Percentiles rank a stretch among this genome's conserved stretches.
Conservation (phyloP, 306 rosid genomes). For the Casuarina equisetifolia region DNA sequence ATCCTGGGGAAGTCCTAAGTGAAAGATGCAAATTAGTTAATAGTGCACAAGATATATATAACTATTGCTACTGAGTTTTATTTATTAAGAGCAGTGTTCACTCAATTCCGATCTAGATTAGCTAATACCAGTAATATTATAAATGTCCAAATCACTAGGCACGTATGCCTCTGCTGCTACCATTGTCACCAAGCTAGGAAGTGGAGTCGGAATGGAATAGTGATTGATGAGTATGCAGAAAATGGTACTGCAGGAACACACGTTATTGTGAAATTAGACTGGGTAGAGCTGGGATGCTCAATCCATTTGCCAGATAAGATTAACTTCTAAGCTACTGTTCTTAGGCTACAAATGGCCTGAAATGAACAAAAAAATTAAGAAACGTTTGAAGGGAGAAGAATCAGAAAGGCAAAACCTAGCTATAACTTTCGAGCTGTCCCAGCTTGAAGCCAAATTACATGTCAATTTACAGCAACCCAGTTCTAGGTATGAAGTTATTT, state of each 20-base stretch:
- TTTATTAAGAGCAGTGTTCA: no score
- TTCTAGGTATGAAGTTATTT: background rate
- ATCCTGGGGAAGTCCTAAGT: no score
- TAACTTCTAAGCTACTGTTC: background rate
- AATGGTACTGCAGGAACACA: background rate
- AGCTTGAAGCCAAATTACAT: background rate
- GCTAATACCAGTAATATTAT: no score
- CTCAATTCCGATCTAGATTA: no score
- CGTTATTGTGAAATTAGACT: no score
- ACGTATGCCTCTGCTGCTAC: conserved; percentile 12
- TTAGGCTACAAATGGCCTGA: background rate
- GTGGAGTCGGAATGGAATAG: no score
- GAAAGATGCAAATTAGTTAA: no score
- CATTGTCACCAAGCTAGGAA: no score
- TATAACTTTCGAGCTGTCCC: background rate
- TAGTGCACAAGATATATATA: no score
- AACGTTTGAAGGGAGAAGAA: background rate
- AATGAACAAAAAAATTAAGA: no score
- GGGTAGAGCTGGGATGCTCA: no score
- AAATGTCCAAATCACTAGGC: conserved; percentile 19
- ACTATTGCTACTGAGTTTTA: no score
- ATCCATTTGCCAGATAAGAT: background rate
- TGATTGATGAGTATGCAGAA: background rate
- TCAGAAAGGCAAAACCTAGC: background rate
- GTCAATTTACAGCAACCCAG: background rate